phyloP scores from a whole-genome alignment of 148 eudicot genomes.

The Cornus kousa region DNA sequence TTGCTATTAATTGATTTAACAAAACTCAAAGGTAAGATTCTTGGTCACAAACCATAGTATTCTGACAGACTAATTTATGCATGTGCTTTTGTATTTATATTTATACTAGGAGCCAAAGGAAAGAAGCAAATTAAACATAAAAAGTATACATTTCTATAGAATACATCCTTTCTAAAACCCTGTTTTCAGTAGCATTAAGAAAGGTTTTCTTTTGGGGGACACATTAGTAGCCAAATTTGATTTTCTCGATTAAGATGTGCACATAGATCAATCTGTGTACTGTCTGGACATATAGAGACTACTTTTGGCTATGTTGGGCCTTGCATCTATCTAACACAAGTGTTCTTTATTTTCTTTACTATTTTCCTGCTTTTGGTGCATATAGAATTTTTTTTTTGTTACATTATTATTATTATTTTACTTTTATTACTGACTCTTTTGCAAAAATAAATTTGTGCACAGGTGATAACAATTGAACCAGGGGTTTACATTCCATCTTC shows the following conservation, averaged over 20 bases:
- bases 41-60: not conserved
- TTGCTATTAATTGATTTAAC: not conserved
- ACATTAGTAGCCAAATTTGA: not conserved
- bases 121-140: too few species aligned
- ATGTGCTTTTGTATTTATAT: too few species aligned
- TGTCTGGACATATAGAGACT: not conserved
- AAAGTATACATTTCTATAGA: too few species aligned
- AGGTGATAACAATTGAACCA: constrained; percentile 97
- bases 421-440: not conserved
- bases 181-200: not conserved
- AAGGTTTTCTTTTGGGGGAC: not conserved
- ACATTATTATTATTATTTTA: not conserved
- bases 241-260: not conserved
- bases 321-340: not conserved
- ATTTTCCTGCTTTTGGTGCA: not conserved
- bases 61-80: too few species aligned
- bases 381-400: not conserved
- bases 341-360: not conserved
- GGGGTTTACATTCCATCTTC: constrained; percentile 80
- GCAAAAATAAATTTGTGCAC: constrained; percentile 12
- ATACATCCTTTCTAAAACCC: too few species aligned
- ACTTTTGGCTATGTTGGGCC: not conserved
- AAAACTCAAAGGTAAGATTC: not conserved
- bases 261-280: not conserved
- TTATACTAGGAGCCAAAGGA: too few species aligned